Base-by-base conservation (phyloP, 1,284 basidiomycete species). In the Rhodotorula sp. region DNA sequence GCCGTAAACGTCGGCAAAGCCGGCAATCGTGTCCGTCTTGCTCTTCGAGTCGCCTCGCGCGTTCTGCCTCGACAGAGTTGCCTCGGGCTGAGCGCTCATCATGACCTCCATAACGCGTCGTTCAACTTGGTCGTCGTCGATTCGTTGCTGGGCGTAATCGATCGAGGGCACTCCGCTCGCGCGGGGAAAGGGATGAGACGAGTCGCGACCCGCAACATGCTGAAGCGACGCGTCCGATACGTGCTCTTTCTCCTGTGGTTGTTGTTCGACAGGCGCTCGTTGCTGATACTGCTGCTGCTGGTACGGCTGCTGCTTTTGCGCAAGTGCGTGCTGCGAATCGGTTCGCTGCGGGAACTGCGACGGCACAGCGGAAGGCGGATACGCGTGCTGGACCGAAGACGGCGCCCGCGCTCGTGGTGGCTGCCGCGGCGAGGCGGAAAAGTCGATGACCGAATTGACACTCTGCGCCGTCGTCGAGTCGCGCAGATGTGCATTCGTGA, bases 1-100 rank as follows among this genome's bases (percentile, higher is more conserved):
- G 0, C 54, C 73, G 43, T 74, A 74, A 20, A 57, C 73, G 15
- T 67, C 65, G 7, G 73, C 59, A 23, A 74, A 58, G 1, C 70
- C 65, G n/a, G 68, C 47, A 29, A 74, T 63, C 57, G 73, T 74
- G 46, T 74, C 73, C 52, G 69, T 74, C 60, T 72, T 74, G 47
- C 60, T 58, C 39, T 56, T 34, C 48, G 10, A 16, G 49, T 5
- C 39, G 8, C 10, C 39, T 34, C 49, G 8, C 48, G 31, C 48
- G 15, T 23, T 21, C 12, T 2, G 20, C 51, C 23, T 52, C 21
- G 39, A 43, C 2, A 1, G 39, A 43, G 39, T 10, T n/a, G 51
- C 51, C 10, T 52, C 51, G 21, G n/a, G n/a, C 14, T 52, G 51
- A n/a, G 23, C 56, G 3, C 66, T 58, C n/a, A 58, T 67, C 65